Conservation (phyloP, 768 basidiomycete species). For the Leccinum variicolor region DNA sequence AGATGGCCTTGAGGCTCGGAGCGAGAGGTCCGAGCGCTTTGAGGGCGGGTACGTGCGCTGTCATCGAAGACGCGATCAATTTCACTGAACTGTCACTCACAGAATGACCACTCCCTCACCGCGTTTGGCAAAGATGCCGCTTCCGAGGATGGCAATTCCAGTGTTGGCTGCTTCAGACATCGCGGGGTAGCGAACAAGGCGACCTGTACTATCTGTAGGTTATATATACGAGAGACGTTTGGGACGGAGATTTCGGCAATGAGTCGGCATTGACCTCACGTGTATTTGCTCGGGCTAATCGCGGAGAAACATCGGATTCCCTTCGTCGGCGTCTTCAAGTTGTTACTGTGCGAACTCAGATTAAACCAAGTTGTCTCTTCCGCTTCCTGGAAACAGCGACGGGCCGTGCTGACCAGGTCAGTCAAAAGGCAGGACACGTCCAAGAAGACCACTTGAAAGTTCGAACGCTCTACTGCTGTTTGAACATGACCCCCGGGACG, state of each 20-base stretch:
- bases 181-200: background rate
- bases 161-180: constrained; percentile 39
- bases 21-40: constrained; percentile 45
- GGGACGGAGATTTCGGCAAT: background rate
- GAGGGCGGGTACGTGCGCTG: constrained; percentile 81
- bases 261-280: no score
- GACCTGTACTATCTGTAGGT: no score
- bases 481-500: no score
- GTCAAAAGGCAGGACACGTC: no score
- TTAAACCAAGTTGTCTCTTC: no score
- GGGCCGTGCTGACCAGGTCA: background rate
- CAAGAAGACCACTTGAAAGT: no score
- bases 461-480: no score
- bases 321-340: background rate
- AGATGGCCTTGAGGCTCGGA: constrained; percentile 61
- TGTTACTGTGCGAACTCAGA: no score
- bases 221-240: background rate
- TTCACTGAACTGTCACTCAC: background rate
- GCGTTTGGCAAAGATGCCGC: constrained; percentile 75
- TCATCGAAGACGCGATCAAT: background rate
- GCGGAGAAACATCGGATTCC: background rate
- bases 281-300: background rate
- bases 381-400: no score
- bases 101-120: constrained; percentile 41
- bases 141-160: constrained; percentile 75